phyloP scores from a whole-genome alignment of 169 alveolate species.

The Cytauxzoon felis region DNA sequence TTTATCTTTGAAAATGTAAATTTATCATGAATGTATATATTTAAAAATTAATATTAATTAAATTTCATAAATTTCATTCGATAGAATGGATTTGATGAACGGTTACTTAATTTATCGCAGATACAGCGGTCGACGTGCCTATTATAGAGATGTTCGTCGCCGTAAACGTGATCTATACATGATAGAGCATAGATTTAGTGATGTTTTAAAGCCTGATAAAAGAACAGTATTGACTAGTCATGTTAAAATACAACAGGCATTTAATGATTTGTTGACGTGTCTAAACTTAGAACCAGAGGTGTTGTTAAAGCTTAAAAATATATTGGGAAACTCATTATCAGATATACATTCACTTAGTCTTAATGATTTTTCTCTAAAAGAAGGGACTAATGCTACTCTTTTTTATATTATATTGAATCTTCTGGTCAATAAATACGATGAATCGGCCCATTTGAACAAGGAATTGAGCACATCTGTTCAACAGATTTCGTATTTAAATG shows the following conservation, averaged over 20 bases:
- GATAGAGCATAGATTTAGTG: constrained; percentile 48
- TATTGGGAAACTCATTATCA: no score
- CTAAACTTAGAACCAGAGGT: constrained; percentile 19
- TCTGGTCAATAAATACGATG: constrained; percentile 1
- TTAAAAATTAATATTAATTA: no score
- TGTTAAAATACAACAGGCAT: not conserved
- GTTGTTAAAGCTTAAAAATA: constrained; percentile 8
- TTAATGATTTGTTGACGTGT: constrained; percentile 6
- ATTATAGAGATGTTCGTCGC: constrained; percentile 40
- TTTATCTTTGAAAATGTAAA: no score
- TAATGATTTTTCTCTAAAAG: not conserved
- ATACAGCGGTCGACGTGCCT: constrained; percentile 4
- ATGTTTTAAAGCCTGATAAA: not conserved
- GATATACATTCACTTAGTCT: no score
- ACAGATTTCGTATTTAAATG: not conserved
- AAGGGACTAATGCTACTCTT: not conserved
- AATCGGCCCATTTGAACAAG: constrained; percentile 7
- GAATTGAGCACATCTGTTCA: not conserved
- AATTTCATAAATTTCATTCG: no score
- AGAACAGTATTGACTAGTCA: not conserved
- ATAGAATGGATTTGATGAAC: no score
- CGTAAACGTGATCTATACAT: constrained; percentile 30
- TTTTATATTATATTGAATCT: not conserved
- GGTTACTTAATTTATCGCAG: constrained; percentile 54
- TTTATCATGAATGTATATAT: no score